These are phyloP conservation scores for Grigorovia humatica DNA, from an alignment of 805 yeast genomes.

Conservation along the genomic window DNA sequence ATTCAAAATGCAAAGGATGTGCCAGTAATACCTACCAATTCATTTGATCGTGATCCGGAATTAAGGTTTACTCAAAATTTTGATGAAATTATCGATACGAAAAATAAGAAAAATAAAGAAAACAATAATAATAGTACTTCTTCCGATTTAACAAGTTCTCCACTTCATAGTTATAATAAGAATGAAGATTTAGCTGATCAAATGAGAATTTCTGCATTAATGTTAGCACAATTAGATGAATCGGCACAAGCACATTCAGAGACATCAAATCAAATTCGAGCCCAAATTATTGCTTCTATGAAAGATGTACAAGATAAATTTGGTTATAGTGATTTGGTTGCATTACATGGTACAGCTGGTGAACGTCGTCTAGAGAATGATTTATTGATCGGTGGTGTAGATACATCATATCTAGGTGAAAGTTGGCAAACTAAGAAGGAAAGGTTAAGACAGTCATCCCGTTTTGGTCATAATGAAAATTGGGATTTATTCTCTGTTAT, in stretches of 20 bases:
- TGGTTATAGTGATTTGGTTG: constrained; percentile 40
- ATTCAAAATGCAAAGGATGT: constrained; percentile 32
- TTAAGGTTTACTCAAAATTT: constrained; percentile 30
- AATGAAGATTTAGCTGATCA: constrained; percentile 65
- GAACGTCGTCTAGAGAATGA: constrained; percentile 89
- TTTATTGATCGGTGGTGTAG: constrained; percentile 70
- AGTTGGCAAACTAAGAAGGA: constrained; percentile 83
- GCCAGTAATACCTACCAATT: constrained; percentile 30
- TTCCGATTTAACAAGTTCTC: background rate
- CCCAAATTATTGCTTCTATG: constrained; percentile 62
- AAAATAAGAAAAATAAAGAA: constrained; percentile 3
- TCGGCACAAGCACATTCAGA: constrained; percentile 36
- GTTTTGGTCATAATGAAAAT: constrained; percentile 74
- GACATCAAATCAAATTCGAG: constrained; percentile 57
- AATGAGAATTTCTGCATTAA: constrained; percentile 92
- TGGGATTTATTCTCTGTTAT: constrained; percentile 96
- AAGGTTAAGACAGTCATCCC: constrained; percentile 67
- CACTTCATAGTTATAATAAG: background rate
- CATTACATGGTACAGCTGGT: constrained; percentile 65
- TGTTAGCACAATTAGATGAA: constrained; percentile 81
- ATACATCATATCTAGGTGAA: constrained; percentile 65
- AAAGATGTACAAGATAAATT: constrained; percentile 62
- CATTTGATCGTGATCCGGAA: constrained; percentile 30
- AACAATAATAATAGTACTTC: constrained; percentile 22
- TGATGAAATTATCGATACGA: constrained; percentile 13